These are phyloP conservation scores for Talaromyces wortmannii DNA, from an alignment of 495 filamentous ascomycete species.

Conservation along the genomic window DNA sequence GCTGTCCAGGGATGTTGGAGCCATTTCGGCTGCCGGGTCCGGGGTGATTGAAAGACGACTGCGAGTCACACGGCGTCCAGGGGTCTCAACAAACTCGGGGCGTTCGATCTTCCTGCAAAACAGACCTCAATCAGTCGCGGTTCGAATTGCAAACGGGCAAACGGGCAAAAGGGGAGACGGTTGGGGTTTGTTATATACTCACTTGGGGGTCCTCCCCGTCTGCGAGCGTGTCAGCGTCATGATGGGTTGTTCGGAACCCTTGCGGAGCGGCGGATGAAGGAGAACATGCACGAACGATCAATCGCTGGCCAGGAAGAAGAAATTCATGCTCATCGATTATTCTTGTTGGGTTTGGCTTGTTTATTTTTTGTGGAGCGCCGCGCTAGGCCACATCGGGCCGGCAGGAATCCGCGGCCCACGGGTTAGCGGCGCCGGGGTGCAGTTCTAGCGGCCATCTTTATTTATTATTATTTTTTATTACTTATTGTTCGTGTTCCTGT, in stretches of 20 bases:
- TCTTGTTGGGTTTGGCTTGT: too few species aligned
- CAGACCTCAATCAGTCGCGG: conserved; percentile 1
- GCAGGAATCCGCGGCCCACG: too few species aligned
- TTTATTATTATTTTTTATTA: too few species aligned
- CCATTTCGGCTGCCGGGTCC: conserved; percentile 22
- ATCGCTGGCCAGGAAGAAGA: too few species aligned
- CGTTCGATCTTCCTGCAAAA: conserved; percentile 46
- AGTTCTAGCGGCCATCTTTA: too few species aligned
- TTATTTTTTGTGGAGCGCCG: too few species aligned
- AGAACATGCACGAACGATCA: too few species aligned
- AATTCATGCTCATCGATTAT: too few species aligned
- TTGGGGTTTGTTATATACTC: conserved; percentile 15
- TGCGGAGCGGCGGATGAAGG: not conserved
- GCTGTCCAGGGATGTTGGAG: conserved; percentile 11
- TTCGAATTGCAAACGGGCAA: not conserved
- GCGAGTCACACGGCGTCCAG: conserved; percentile 37
- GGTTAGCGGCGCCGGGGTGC: too few species aligned
- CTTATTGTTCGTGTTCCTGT: too few species aligned
- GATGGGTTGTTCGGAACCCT: conserved; percentile 6
- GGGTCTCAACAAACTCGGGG: conserved; percentile 52
- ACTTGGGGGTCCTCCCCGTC: conserved; percentile 44
- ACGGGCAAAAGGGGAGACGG: conserved; percentile 9
- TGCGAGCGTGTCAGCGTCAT: conserved; percentile 45
- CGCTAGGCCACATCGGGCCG: too few species aligned
- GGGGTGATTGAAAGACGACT: conserved; percentile 29